Evolutionary conservation across 23 red algal genomes (phyloP).

Genomic region (Agarophyton chilense): DNA sequence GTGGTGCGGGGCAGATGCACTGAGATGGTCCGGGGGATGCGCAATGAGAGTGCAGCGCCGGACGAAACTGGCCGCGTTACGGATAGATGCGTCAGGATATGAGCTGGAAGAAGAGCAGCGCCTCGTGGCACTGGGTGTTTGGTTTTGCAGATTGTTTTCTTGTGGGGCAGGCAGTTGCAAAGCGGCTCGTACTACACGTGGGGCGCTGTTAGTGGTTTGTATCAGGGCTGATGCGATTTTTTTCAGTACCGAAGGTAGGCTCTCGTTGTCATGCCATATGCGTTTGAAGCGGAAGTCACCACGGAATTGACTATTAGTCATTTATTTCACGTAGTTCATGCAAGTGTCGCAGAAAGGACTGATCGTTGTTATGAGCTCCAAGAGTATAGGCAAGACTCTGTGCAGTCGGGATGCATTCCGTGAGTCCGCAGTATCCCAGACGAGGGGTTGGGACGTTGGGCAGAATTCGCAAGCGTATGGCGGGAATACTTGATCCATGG

Average conservation of each 20-base stretch:
- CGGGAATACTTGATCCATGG: slow-evolving; percentile 30
- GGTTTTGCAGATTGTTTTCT: not conserved
- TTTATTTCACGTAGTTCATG: too few relatives aligned
- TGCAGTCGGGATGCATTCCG: not conserved
- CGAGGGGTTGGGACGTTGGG: not conserved
- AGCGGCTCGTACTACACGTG: not conserved
- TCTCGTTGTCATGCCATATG: too few relatives aligned
- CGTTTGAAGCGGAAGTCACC: too few relatives aligned
- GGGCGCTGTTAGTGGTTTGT: too few relatives aligned
- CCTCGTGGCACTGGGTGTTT: not conserved
- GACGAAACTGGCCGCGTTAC: too few relatives aligned
- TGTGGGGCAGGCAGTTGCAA: not conserved
- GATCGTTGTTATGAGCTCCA: not conserved
- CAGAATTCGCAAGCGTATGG: not conserved
- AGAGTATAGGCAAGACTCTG: not conserved
- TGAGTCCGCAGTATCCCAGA: not conserved
- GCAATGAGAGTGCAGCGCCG: not conserved
- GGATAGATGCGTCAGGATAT: not conserved
- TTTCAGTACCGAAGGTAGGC: too few relatives aligned
- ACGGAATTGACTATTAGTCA: too few relatives aligned
- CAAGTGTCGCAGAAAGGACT: not conserved
- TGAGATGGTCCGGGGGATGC: not conserved
- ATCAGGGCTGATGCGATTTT: too few relatives aligned
- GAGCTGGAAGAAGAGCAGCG: slow-evolving; percentile 15
- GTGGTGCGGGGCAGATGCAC: not conserved